Base-by-base conservation (phyloP, 306 rosid species). In the Spatholobus suberectus region DNA sequence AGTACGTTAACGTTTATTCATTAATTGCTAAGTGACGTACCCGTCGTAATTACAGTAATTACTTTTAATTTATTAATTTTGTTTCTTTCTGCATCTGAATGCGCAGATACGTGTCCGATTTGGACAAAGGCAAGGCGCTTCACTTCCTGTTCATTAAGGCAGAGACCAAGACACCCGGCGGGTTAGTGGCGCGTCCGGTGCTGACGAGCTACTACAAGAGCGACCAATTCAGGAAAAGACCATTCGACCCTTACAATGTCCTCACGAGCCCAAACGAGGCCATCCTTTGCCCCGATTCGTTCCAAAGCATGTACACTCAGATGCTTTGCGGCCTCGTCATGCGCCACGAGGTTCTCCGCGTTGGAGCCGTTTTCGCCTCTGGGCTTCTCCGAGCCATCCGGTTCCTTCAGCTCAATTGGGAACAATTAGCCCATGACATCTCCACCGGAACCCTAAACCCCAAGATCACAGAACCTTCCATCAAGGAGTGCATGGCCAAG, bases 141-240 rank as follows among this genome's bases (percentile, higher is more conserved):
- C 90, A 92, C 79, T 96, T 96, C 51, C 75, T 93, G 75, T 96
- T 96, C 71, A 85, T 92, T 5, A 94, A 96, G 71, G 92, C 96
- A 0, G 98, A 94, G 72, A 78, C 90, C 10, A 92, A 88, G 73
- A 96, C 99, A 0, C 97, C 97, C 0, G 84, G 99, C 0, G 99
- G 98, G 8, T 83, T 96, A 1, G 75, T 91, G 72, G 98, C 99
- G 6, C 93, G 98, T 8, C 99, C 99, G 0, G 98, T 96, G 5
- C 86, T 96, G n/a, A 96, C 99, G 1, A 87, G 94, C 86, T 96
- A 94, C 59, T 94, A 94, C 91, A 96, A 92, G 66, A 96, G 98
- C 44, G 89, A 94, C 11, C 89, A 91, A 21, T 96, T 91, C 88
- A 96, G 87, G 89, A 96, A 84, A 23, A 86, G 98, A 70, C 97